These are phyloP conservation scores for Fusarium keratoplasticum DNA, from an alignment of 2,329 filamentous ascomycete species.

Conservation along the genomic window DNA sequence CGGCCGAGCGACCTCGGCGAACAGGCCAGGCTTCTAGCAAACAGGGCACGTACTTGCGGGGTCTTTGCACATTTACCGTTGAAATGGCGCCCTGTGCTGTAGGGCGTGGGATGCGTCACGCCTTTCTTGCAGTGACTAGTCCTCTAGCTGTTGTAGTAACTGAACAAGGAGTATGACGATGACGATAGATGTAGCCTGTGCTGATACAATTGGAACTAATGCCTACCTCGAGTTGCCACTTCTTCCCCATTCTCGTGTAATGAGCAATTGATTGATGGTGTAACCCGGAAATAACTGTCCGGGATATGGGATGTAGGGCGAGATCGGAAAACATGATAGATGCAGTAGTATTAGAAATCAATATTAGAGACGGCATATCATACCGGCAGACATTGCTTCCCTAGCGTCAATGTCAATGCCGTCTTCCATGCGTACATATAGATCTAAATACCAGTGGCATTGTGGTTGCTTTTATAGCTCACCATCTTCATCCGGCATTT, in stretches of 20 bases:
- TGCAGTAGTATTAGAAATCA: neutral
- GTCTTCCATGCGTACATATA: neutral
- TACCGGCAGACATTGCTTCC: neutral
- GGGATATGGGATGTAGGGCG: neutral
- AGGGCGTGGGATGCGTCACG: neutral
- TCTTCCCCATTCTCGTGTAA: neutral
- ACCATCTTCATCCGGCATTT: neutral
- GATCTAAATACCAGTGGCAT: neutral
- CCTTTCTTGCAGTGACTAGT: neutral
- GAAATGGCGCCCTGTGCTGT: neutral
- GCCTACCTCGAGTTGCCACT: neutral
- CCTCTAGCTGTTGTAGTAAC: neutral
- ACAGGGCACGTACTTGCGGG: neutral
- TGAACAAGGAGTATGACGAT: neutral
- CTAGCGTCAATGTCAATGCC: neutral
- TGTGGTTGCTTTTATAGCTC: neutral
- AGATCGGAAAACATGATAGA: neutral
- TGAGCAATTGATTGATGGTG: neutral
- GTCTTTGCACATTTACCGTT: neutral
- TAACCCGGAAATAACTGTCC: neutral
- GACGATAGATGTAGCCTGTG: neutral
- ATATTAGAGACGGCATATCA: neutral
- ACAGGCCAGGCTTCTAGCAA: neutral
- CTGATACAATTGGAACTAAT: neutral
- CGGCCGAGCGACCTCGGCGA: slow-evolving; percentile 1